Percentiles rank a stretch among this genome's conserved stretches.
phyloP scores from a whole-genome alignment of 306 rosid genomes.

The Trifolium repens region DNA sequence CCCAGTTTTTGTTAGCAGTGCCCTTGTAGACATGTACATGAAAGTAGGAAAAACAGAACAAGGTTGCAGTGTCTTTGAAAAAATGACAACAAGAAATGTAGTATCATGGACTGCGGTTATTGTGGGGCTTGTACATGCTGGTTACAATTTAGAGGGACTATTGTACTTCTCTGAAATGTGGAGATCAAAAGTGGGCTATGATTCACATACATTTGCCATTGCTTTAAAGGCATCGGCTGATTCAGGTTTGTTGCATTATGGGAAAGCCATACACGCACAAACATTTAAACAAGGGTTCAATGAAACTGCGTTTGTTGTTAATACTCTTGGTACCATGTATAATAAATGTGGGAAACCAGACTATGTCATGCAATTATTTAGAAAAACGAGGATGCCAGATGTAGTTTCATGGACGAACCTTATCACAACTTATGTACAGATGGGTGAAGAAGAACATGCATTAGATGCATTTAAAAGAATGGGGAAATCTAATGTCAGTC shows the following conservation, averaged over 20 bases:
- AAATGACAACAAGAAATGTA: conserved; percentile 63
- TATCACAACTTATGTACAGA: conserved; percentile 56
- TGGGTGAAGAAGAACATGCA: conserved; percentile 63
- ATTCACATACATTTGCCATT: conserved; percentile 66
- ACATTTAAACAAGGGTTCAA: conserved; percentile 68
- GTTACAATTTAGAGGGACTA: conserved; percentile 56
- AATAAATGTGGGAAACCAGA: conserved; percentile 75
- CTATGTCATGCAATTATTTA: conserved; percentile 62
- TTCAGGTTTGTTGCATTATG: conserved; percentile 58
- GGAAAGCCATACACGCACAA: conserved; percentile 69
- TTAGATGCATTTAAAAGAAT: conserved; percentile 65
- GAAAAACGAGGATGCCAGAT: conserved; percentile 59
- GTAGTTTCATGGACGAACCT: conserved; percentile 88
- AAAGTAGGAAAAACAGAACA: conserved; percentile 62
- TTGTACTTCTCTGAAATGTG: conserved; percentile 75
- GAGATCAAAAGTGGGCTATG: conserved; percentile 69
- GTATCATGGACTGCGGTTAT: conserved; percentile 78
- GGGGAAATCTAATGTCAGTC: conserved; percentile 60
- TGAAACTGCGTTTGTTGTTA: conserved; percentile 68
- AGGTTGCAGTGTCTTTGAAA: conserved; percentile 62
- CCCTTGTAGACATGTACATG: conserved; percentile 75
- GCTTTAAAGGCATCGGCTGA: conserved; percentile 76
- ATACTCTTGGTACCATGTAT: conserved; percentile 74
- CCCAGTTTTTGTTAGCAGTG: conserved; percentile 75
- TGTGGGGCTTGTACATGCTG: conserved; percentile 75